These are phyloP conservation scores for Delphinella strobiligena DNA, from an alignment of 2,329 filamentous ascomycete species.

Conservation along the genomic window DNA sequence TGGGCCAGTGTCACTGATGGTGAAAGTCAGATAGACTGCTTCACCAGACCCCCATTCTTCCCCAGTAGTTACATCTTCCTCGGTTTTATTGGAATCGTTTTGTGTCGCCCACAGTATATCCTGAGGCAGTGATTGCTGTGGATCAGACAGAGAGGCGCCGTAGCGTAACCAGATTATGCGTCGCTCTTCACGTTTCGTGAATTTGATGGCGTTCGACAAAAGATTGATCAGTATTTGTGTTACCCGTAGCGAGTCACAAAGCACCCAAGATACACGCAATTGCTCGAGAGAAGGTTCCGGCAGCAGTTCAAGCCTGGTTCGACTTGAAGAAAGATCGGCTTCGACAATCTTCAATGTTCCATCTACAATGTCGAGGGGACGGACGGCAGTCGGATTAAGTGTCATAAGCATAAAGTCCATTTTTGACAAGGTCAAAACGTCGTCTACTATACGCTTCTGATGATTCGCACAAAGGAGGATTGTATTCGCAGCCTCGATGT, in stretches of 20 bases:
- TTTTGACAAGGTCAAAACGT: constrained; percentile 32
- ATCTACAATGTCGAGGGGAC: constrained; percentile 21
- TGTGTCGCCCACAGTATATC: constrained; percentile 17
- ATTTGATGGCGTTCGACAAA: constrained; percentile 19
- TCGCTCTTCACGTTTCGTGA: constrained; percentile 9
- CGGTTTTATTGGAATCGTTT: neutral
- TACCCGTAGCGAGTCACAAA: constrained; percentile 18
- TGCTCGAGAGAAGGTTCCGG: constrained; percentile 21
- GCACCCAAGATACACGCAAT: constrained; percentile 18
- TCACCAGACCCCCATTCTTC: constrained; percentile 23
- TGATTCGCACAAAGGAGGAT: constrained; percentile 18
- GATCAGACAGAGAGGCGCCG: constrained; percentile 22
- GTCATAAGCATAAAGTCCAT: constrained; percentile 20
- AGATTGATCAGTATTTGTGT: constrained; percentile 22
- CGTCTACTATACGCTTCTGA: constrained; percentile 31
- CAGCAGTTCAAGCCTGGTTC: constrained; percentile 21
- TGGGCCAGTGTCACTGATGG: constrained; percentile 24
- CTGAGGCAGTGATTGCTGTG: constrained; percentile 15
- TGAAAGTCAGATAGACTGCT: constrained; percentile 23
- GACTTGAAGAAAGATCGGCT: constrained; percentile 21
- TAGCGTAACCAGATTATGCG: constrained; percentile 19
- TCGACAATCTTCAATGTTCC: constrained; percentile 27
- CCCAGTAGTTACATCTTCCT: neutral
- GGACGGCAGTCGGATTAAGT: constrained; percentile 28
- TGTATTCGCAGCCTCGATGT: constrained; percentile 14